phyloP scores from a whole-genome alignment of 1,139 yeast species.

The Blastobotrys apis region DNA sequence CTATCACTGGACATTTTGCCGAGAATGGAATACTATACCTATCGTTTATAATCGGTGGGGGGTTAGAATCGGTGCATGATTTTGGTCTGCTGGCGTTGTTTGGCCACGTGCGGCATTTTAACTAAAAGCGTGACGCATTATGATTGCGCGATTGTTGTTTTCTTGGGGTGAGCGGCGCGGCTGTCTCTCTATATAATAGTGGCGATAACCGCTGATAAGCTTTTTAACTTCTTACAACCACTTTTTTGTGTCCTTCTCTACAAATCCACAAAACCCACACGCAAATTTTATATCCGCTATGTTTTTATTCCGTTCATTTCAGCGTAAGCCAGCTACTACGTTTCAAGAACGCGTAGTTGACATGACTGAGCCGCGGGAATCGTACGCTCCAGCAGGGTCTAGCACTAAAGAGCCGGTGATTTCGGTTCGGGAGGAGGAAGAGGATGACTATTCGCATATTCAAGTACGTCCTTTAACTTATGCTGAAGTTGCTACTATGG shows the following conservation, averaged over 20 bases:
- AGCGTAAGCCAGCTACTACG: constrained; percentile 1
- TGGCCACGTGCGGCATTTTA: constrained; percentile 10
- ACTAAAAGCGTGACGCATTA: no score
- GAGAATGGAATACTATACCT: constrained; percentile 45
- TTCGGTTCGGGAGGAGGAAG: constrained; percentile 18
- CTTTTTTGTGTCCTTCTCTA: background rate
- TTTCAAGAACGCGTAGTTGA: constrained; percentile 9
- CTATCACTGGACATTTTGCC: constrained; percentile 72
- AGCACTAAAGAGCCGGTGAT: constrained; percentile 4
- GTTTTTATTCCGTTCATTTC: constrained; percentile 18
- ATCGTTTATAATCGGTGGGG: constrained; percentile 63
- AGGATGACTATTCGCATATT: constrained; percentile 42
- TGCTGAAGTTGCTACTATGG: constrained; percentile 47
- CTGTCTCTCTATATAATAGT: no score
- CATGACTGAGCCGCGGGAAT: constrained; percentile 4
- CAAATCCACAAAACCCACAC: background rate
- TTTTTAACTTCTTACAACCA: background rate
- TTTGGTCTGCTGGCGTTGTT: constrained; percentile 26
- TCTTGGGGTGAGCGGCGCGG: no score
- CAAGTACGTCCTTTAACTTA: constrained; percentile 45
- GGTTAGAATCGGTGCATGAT: constrained; percentile 40
- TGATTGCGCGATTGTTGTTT: no score
- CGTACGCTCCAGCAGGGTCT: background rate
- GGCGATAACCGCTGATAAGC: no score
- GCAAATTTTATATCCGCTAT: constrained; percentile 2